Base-by-base conservation (phyloP, 768 basidiomycete species). In the Piloderma croceum region DNA sequence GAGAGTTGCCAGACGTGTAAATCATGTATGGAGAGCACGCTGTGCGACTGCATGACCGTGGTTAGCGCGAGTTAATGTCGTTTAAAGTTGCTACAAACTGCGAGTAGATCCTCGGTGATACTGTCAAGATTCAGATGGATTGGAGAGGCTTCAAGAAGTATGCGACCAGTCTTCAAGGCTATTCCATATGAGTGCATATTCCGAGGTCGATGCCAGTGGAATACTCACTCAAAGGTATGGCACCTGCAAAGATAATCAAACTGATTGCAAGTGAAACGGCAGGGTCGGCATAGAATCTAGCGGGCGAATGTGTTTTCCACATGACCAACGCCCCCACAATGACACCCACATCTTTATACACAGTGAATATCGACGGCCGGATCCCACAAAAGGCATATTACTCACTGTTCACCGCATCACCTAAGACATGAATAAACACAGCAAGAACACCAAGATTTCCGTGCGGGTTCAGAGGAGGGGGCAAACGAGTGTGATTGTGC, bases 1-100 rank as follows among this genome's bases (percentile, higher is more conserved):
- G 74, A 75, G 10, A 77, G 59, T 44, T 75, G 72, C 76, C 74
- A 76, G 17, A 75, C 69, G 50, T 76, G 73, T 25, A 76, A 53
- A 49, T 74, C 73, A 49, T 74, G 74, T 6, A 76, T 58, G 4
- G 71, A 68, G 9, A 67, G 50, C 1, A 76, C 74, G 50, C 73
- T 75, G 37, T 24, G 5, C 41, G 42, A 13, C 35, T 27, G 43
- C 21, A 31, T 29, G 33, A 19, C 33, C 31, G 23, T 34, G 29
- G 33, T 33, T 34, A 12, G 19, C 9, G 24, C 17, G 34, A 25
- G 13, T 39, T n/a, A n/a, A n/a, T n/a, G n/a, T 21, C 42, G 35
- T 15, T 18, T 44, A 34, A n/a, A 34, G 44, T 46, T 38, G 37
- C 32, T 29, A 60, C 65, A 36, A 42, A 73, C 73, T 3, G 65